Evolutionary conservation across 768 basidiomycete species (phyloP), one percentile per base, ranked within the genome.

Genomic region (Trametes maxima): DNA sequence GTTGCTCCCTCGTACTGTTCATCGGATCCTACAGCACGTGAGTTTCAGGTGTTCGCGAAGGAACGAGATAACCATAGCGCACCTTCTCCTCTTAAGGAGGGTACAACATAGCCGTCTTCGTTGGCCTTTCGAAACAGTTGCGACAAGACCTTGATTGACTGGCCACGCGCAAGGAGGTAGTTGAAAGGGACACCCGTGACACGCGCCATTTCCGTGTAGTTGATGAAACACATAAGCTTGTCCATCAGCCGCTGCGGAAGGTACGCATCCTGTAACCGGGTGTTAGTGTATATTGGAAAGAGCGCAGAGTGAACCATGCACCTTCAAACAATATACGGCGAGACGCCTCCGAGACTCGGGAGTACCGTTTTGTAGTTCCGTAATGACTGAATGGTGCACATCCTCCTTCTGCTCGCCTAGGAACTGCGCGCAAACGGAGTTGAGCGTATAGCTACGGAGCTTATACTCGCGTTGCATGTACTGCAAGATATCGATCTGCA

Each of bases 181-280:
- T 98, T 98, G 84, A 99, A 99, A 0, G 97, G 97, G 12, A 99
- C 95, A n/a, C 97, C 97, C 0, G 97, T 99, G 3, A 99, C 97
- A 73, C 97, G 92, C n/a, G 97, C 84, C 97, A 99, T 98, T 74
- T 99, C 97, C 47, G 86, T 89, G 70, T 97, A 98, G 74, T 99
- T 99, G 74, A 99, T 89, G 69, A 99, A 95, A 64, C 94, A 98
- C 97, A 98, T 98, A 35, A 99, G 81, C 74, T 98, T 99, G 74
- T 98, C 97, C 74, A 99, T 82, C 40, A 98, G 74, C 55, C 97
- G 82, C 75, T 99, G 97, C 0, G 97, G 97, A 24, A 99, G 86
- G 73, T 99, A 99, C 3, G 97, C 96, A 80, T 99, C 97, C 94
- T 97, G 65, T 36, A 8, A 33, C 22, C 37, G 24, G 11, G 1